phyloP scores from a whole-genome alignment of 2,329 filamentous ascomycete genomes.

The Microdochium trichocladiopsis region DNA sequence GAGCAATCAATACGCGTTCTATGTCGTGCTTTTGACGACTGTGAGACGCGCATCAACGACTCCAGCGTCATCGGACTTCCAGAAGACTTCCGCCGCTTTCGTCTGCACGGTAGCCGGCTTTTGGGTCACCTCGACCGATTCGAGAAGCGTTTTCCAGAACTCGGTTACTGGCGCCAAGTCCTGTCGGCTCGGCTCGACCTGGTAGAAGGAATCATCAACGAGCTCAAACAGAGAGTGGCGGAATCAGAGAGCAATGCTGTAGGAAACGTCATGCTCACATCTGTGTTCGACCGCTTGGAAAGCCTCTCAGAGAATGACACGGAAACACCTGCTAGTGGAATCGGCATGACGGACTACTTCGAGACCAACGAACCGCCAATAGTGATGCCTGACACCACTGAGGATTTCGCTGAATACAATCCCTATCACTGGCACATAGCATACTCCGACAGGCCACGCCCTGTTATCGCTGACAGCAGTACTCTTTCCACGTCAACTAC shows the following conservation, averaged over 20 bases:
- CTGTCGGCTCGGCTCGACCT: constrained; percentile 27
- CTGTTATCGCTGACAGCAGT: constrained; percentile 7
- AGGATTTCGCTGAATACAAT: constrained; percentile 18
- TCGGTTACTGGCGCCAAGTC: constrained; percentile 18
- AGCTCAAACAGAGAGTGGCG: constrained; percentile 31
- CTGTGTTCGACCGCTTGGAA: constrained; percentile 43
- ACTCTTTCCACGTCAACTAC: constrained; percentile 20
- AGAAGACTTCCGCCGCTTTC: constrained; percentile 45
- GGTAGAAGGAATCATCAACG: constrained; percentile 34
- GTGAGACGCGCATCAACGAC: constrained; percentile 32
- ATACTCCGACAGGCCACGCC: constrained; percentile 20
- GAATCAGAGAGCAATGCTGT: constrained; percentile 26
- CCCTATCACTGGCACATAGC: constrained; percentile 30
- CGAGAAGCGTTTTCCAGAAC: constrained; percentile 22
- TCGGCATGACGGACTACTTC: constrained; percentile 12
- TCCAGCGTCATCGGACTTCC: constrained; percentile 34
- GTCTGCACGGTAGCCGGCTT: constrained; percentile 42
- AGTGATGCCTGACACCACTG: constrained; percentile 20
- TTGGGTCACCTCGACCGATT: constrained; percentile 32
- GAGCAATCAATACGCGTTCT: constrained; percentile 39
- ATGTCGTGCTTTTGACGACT: constrained; percentile 39
- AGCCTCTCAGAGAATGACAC: constrained; percentile 40
- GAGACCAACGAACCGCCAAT: constrained; percentile 3
- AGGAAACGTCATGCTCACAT: constrained; percentile 24
- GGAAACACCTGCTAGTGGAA: constrained; percentile 26